Conservation (phyloP, 768 basidiomycete species). For the Mycena venus region DNA sequence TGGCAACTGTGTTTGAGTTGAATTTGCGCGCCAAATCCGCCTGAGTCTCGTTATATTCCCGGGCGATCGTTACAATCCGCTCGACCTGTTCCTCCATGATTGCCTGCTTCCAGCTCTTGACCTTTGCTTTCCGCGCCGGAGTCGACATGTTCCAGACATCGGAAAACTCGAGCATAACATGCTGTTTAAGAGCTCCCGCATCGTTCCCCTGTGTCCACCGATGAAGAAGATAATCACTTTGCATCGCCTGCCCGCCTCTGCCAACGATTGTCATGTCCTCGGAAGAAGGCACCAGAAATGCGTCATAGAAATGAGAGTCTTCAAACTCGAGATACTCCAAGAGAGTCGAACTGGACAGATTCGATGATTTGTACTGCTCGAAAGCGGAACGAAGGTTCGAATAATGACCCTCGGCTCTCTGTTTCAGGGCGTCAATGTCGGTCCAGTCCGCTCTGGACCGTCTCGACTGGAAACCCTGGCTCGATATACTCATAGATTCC, state of each 20-base stretch:
- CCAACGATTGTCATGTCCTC: slow-evolving; percentile 61
- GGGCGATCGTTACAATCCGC: slow-evolving; percentile 48
- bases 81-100: slow-evolving; percentile 51
- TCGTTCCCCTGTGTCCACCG: slow-evolving; percentile 61
- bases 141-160: slow-evolving; percentile 54
- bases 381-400: slow-evolving; percentile 32
- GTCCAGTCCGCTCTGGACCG: too few relatives aligned
- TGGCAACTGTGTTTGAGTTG: slow-evolving; percentile 43
- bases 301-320: slow-evolving; percentile 54
- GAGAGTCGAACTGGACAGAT: slow-evolving; percentile 42
- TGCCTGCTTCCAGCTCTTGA: slow-evolving; percentile 49
- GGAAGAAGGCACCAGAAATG: slow-evolving; percentile 57
- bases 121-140: slow-evolving; percentile 39
- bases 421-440: slow-evolving; percentile 48
- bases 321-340: slow-evolving; percentile 67
- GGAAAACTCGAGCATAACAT: background rate
- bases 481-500: slow-evolving; percentile 57
- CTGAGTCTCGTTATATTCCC: slow-evolving; percentile 56
- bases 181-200: slow-evolving; percentile 55
- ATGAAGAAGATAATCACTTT: slow-evolving; percentile 56
- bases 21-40: slow-evolving; percentile 52
- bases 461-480: slow-evolving; percentile 48
- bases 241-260: slow-evolving; percentile 48
- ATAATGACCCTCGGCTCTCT: slow-evolving; percentile 38
- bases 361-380: background rate